Evolutionary conservation across 805 yeast genomes (phyloP).

Genomic region (Groenewaldozyma salmanticensis): DNA sequence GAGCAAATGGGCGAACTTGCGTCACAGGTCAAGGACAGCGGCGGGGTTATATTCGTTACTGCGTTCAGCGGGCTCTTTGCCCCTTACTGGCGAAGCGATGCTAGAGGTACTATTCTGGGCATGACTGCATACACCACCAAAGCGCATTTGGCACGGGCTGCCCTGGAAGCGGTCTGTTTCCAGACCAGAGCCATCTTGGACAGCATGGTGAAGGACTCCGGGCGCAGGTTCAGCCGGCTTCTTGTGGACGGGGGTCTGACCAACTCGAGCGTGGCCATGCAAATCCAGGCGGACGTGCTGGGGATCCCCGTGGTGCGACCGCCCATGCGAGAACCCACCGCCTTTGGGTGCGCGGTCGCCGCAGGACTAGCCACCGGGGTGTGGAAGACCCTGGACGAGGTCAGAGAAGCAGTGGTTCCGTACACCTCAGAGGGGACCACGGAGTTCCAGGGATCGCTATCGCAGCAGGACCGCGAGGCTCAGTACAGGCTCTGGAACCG

Average conservation of each 20-base stretch:
- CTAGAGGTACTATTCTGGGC: slow-evolving; percentile 89
- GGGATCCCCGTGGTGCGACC: slow-evolving; percentile 84
- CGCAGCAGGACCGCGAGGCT: slow-evolving; percentile 47
- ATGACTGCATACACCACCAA: slow-evolving; percentile 89
- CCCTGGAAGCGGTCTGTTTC: slow-evolving; percentile 89
- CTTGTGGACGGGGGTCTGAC: slow-evolving; percentile 94
- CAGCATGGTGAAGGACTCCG: slow-evolving; percentile 83
- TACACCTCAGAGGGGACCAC: slow-evolving; percentile 6
- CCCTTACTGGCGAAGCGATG: slow-evolving; percentile 91
- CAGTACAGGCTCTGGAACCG: slow-evolving; percentile 73
- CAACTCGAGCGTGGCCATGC: slow-evolving; percentile 81
- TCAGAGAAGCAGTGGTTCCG: slow-evolving; percentile 24
- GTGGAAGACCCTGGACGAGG: slow-evolving; percentile 72
- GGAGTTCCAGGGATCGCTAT: slow-evolving; percentile 32
- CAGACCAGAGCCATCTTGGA: slow-evolving; percentile 85
- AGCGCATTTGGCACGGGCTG: slow-evolving; percentile 87
- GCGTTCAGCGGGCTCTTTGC: slow-evolving; percentile 92
- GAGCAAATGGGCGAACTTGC: slow-evolving; percentile 89
- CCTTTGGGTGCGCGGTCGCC: slow-evolving; percentile 93
- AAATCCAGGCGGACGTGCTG: slow-evolving; percentile 83
- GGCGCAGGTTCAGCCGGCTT: slow-evolving; percentile 39
- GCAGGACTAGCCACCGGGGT: slow-evolving; percentile 70
- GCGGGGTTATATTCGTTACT: slow-evolving; percentile 91
- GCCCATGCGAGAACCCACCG: slow-evolving; percentile 80
- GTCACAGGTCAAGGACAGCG: slow-evolving; percentile 66